A percentile compares a stretch with the other conserved stretches of the same genome.
phyloP scores from a whole-genome alignment of 2,329 filamentous ascomycete species.

The Colletotrichum tofieldiae region DNA sequence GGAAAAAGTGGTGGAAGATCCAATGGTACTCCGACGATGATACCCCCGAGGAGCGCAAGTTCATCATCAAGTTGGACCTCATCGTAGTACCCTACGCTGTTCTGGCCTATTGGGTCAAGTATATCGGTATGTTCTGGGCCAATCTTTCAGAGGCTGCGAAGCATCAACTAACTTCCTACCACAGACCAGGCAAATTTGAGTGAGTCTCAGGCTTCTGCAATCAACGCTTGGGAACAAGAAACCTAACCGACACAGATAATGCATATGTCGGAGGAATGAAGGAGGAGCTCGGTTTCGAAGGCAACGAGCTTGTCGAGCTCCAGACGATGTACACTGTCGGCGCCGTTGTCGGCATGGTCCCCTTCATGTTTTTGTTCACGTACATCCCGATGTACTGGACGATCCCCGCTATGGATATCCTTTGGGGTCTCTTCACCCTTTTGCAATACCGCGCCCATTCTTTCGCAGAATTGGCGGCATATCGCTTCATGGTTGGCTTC shows the following conservation, averaged over 20 bases:
- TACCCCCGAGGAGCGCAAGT: constrained; percentile 57
- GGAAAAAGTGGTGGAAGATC: constrained; percentile 55
- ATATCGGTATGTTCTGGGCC: constrained; percentile 40
- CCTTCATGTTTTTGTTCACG: constrained; percentile 49
- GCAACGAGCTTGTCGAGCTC: constrained; percentile 48
- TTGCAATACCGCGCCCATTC: constrained; percentile 50
- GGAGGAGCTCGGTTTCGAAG: constrained; percentile 46
- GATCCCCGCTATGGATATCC: constrained; percentile 57
- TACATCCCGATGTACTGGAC: constrained; percentile 50
- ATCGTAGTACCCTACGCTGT: constrained; percentile 55
- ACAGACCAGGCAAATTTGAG: constrained; percentile 51
- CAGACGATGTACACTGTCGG: constrained; percentile 48
- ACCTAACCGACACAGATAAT: constrained; percentile 60
- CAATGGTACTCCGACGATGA: constrained; percentile 68
- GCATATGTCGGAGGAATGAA: constrained; percentile 51
- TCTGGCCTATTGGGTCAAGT: constrained; percentile 49
- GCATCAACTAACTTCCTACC: not conserved
- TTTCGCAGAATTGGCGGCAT: constrained; percentile 44
- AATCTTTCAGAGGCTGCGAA: too few relatives aligned
- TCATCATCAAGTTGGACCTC: constrained; percentile 60
- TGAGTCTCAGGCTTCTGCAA: not conserved
- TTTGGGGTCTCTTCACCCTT: constrained; percentile 72
- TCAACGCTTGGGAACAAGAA: constrained; percentile 12
- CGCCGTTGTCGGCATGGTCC: constrained; percentile 49
- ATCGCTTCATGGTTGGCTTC: constrained; percentile 54